These are phyloP conservation scores for Exophiala sp. DNA, from an alignment of 2,329 filamentous ascomycete genomes.

Conservation along the genomic window DNA sequence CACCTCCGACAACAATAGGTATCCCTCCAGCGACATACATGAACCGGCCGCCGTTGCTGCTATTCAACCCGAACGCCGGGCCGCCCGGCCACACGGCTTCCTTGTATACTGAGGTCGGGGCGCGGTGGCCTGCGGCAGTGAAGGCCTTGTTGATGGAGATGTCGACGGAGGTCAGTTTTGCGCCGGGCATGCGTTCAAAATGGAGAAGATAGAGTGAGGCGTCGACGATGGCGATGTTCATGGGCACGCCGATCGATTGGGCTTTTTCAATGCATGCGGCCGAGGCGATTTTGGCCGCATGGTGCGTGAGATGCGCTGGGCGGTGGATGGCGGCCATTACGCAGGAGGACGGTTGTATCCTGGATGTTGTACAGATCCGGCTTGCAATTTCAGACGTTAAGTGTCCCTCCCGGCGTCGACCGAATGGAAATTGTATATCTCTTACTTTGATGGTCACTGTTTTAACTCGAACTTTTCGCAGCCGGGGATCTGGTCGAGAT, in stretches of 20 bases:
- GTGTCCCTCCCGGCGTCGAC: too few species aligned
- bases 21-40: conserved; percentile 51
- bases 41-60: conserved; percentile 51
- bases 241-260: conserved; percentile 25
- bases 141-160: conserved; percentile 50
- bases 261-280: conserved; percentile 24
- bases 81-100: conserved; percentile 51
- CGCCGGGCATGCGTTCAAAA: conserved; percentile 46
- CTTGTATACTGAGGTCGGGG: conserved; percentile 49
- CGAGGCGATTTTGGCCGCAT: conserved; percentile 29
- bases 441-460: too few species aligned
- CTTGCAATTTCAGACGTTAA: too few species aligned
- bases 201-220: conserved; percentile 34
- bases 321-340: conserved; percentile 22
- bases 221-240: conserved; percentile 31
- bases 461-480: too few species aligned
- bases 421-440: too few species aligned
- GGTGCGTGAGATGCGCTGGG: conserved; percentile 25
- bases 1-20: conserved; percentile 45
- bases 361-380: too few species aligned
- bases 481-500: too few species aligned
- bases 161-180: conserved; percentile 51
- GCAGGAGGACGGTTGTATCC: too few species aligned
- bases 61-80: conserved; percentile 42
- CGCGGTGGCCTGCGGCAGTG: conserved; percentile 51